Base-by-base conservation (phyloP, 805 yeast species). In the Millerozyma acaciae region DNA sequence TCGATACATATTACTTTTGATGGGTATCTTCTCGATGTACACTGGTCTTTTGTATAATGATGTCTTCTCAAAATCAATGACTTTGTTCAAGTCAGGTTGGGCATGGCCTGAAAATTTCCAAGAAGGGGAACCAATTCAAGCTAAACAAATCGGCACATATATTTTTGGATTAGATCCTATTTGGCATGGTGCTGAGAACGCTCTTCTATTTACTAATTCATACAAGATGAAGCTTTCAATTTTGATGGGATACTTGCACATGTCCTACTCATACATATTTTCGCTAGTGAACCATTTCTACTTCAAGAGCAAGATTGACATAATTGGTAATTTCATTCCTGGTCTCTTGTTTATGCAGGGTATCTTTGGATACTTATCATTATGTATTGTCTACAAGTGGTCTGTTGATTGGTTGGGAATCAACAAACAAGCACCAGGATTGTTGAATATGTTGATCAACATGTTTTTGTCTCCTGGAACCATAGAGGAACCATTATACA, bases 131-230 rank as follows among this genome's bases (percentile, higher is more conserved):
- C 54, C 78, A 4, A 71, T 89, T 37, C 70, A 68, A 28, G 97
- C 88, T 8, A 68, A 68, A 22, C 70, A 74, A 47, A 68, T 68
- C 9, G 86, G 90, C 6, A 77, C 77, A 8, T 93, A 93, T 53
- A 65, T 80, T 4, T 66, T 93, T 54, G 99, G 99, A 33, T 62
- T 93, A 33, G 99, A 93, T 62, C 84, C 82, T 43, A 84, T 82
- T 8, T 93, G 99, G 99, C 99, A 93, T 60, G 96, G 97, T 12
- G 75, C 97, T 25, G 98, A 93, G 47, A 93, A 93, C 64, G 80
- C 81, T 32, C 70, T 93, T 49, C 62, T 94, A 38, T 93, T 93
- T 63, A 76, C 95, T 32, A 93, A 93, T 66, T 89, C 97, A 2
- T 93, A 86, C 67, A 93, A 93, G 70, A 93, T 93, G 99, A 93